phyloP scores from a whole-genome alignment of 129 eudicot species.

The Pseudognaphalium luteoalbum region DNA sequence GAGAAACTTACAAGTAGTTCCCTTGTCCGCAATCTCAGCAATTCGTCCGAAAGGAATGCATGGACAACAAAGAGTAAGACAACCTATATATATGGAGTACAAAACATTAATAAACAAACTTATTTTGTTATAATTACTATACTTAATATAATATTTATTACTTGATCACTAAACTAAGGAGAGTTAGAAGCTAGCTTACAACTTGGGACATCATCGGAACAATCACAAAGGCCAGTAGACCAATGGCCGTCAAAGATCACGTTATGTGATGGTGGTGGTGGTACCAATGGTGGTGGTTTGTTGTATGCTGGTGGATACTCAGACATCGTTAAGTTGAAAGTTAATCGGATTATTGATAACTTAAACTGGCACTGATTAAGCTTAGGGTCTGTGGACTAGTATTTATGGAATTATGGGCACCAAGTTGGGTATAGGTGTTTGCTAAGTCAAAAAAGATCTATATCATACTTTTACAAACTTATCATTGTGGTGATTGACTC shows the following conservation, averaged over 20 bases:
- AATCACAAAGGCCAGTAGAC: conserved; percentile 67
- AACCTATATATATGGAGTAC: conserved; percentile 33
- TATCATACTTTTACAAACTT: background rate
- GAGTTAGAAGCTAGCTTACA: conserved; percentile 43
- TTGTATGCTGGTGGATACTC: conserved; percentile 6
- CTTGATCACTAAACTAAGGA: background rate
- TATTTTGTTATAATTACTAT: background rate
- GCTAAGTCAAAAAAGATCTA: background rate
- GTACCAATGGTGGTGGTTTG: conserved; percentile 13
- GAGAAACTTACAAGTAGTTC: conserved; percentile 53
- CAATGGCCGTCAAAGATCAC: conserved; percentile 29
- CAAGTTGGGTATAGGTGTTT: background rate
- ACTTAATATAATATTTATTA: background rate
- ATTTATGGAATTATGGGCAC: conserved; percentile 10
- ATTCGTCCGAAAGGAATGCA: conserved; percentile 70
- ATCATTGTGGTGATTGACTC: background rate
- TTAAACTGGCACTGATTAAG: conserved; percentile 5
- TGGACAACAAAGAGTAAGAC: conserved; percentile 69
- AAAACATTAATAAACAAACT: background rate
- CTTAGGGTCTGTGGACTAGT: background rate
- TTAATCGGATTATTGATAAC: background rate
- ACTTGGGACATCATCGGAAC: conserved; percentile 47
- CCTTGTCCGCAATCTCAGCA: conserved; percentile 63
- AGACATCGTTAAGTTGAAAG: background rate
- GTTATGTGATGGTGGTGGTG: conserved; percentile 13